These are phyloP conservation scores for grape (Vitis vinifera) DNA, from an alignment of 164 flowering plant species.

Conservation along the genomic window DNA sequence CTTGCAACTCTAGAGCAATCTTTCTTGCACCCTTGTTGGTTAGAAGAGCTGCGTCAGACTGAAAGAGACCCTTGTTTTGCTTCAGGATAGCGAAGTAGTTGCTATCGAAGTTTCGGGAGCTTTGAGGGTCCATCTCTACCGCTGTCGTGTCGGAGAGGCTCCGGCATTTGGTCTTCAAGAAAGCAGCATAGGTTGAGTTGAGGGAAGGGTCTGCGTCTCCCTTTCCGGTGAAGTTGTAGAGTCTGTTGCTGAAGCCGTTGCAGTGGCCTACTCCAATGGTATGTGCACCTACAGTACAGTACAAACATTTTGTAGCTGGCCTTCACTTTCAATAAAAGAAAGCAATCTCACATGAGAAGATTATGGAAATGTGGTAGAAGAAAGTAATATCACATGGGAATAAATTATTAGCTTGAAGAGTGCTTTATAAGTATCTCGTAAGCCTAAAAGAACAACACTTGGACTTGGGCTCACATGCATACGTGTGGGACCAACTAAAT, in stretches of 20 bases:
- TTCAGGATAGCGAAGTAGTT: slow-evolving; percentile 21
- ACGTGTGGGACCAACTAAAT: too few relatives aligned
- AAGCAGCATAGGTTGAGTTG: slow-evolving; percentile 25
- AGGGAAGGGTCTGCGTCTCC: slow-evolving; percentile 42
- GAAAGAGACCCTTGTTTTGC: slow-evolving; percentile 33
- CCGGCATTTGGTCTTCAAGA: slow-evolving; percentile 27
- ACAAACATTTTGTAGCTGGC: too few relatives aligned
- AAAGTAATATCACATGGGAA: too few relatives aligned
- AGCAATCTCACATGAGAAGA: too few relatives aligned
- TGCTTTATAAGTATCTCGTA: too few relatives aligned
- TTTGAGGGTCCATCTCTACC: slow-evolving; percentile 35
- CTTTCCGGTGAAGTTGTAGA: slow-evolving; percentile 42
- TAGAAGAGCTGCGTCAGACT: slow-evolving; percentile 41
- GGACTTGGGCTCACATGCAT: too few relatives aligned
- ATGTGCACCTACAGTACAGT: slow-evolving; percentile 17
- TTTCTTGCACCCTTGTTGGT: slow-evolving; percentile 10
- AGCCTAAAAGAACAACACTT: too few relatives aligned
- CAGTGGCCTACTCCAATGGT: slow-evolving; percentile 39
- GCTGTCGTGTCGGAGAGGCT: slow-evolving; percentile 10
- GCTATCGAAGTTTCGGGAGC: slow-evolving; percentile 23
- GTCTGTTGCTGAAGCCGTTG: slow-evolving; percentile 27
- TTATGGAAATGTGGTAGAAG: too few relatives aligned
- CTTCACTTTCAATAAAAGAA: too few relatives aligned
- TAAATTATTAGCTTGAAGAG: too few relatives aligned
- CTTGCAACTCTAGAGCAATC: neutral